phyloP scores from a whole-genome alignment of 1,284 basidiomycete genomes.

The Ustilago shanxiensis region DNA sequence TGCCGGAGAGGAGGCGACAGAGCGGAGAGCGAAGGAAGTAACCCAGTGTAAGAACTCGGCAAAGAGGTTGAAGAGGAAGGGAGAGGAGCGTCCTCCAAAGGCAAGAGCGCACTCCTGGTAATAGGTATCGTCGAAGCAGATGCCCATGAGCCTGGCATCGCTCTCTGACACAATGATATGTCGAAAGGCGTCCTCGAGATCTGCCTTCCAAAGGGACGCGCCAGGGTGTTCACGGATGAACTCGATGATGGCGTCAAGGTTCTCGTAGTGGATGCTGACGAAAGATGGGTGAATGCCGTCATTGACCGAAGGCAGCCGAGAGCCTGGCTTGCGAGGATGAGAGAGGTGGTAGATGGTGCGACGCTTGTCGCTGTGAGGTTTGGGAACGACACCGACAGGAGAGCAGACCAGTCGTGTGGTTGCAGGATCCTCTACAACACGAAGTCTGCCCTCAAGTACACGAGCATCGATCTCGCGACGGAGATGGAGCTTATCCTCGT shows the following conservation, averaged over 20 bases:
- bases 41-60: background rate
- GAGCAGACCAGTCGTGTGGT: background rate
- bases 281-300: background rate
- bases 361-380: constrained; percentile 1
- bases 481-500: background rate
- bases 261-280: background rate
- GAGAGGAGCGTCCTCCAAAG: no score
- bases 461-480: background rate
- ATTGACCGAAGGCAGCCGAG: background rate
- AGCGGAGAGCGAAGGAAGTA: no score
- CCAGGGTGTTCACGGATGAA: no score
- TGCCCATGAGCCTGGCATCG: no score
- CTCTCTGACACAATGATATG: no score
- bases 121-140: no score
- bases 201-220: no score
- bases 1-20: no score
- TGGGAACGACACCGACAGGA: background rate
- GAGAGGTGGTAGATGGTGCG: constrained; percentile 4
- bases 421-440: background rate
- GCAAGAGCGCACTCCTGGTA: no score
- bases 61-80: no score
- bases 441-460: background rate
- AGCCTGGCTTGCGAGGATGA: background rate
- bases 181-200: no score
- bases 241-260: background rate